Conservation (phyloP, 345 rosid species). For the Laguncularia racemosa region DNA sequence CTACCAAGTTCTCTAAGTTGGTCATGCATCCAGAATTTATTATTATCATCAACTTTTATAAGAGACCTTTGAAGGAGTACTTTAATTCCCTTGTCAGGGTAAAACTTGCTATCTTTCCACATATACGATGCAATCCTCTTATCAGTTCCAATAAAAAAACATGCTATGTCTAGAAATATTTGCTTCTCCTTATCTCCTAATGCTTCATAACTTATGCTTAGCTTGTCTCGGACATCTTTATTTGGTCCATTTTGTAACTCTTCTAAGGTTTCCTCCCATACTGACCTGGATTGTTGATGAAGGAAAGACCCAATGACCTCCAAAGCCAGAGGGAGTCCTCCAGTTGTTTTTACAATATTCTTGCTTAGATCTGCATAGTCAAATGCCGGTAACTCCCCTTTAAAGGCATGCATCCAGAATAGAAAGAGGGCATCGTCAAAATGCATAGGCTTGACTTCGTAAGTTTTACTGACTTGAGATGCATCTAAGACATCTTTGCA, state of each 20-base stretch:
- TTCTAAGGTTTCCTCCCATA: not conserved
- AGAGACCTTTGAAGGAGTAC: not conserved
- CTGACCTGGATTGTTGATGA: not conserved
- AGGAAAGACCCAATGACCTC: constrained; percentile 8
- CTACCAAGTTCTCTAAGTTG: not conserved
- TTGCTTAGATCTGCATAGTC: not conserved
- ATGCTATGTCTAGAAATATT: constrained; percentile 11
- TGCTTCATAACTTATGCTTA: constrained; percentile 5
- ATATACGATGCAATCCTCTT: not conserved
- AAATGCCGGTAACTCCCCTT: not conserved
- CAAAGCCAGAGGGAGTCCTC: not conserved
- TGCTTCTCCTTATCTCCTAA: not conserved
- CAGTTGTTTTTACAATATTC: not conserved
- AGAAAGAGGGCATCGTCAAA: not conserved
- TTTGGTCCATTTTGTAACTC: not conserved
- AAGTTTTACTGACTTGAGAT: too few species aligned
- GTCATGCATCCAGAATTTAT: not conserved
- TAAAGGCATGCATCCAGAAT: constrained; percentile 1
- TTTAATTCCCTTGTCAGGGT: not conserved
- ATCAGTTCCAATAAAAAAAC: not conserved
- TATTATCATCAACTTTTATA: not conserved
- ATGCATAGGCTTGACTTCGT: too few species aligned
- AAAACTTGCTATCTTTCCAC: not conserved
- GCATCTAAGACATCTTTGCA: too few species aligned
- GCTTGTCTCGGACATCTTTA: not conserved